A percentile compares a stretch with the other conserved stretches of the same genome.
Conservation (phyloP, 2,329 filamentous ascomycete genomes). For the Fusarium succisae region DNA sequence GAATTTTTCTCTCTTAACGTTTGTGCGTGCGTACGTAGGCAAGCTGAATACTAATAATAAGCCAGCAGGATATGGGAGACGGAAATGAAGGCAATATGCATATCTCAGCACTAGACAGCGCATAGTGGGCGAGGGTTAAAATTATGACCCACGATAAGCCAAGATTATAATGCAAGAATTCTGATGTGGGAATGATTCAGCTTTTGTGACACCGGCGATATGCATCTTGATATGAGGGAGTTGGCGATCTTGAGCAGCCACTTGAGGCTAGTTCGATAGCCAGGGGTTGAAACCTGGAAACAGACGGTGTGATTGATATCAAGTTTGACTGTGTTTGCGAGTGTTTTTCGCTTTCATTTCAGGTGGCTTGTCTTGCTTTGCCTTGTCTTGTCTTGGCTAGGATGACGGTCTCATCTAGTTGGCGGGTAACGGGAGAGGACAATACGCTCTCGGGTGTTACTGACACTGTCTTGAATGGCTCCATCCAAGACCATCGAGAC, state of each 20-base stretch:
- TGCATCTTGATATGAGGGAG: slow-evolving; percentile 31
- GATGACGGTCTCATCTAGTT: not conserved
- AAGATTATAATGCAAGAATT: slow-evolving; percentile 18
- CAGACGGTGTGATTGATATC: slow-evolving; percentile 24
- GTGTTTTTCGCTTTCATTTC: slow-evolving; percentile 16
- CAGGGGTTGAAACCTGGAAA: slow-evolving; percentile 15
- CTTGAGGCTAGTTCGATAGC: not conserved
- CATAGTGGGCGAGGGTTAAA: slow-evolving; percentile 3
- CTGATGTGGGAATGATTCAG: slow-evolving; percentile 13
- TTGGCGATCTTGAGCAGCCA: slow-evolving; percentile 31
- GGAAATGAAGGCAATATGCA: slow-evolving; percentile 12
- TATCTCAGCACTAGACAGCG: slow-evolving; percentile 23
- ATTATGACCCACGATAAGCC: slow-evolving; percentile 29
- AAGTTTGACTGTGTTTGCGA: slow-evolving; percentile 24
- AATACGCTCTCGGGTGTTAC: slow-evolving; percentile 16
- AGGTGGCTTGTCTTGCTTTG: slow-evolving; percentile 5
- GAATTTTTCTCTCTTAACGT: not conserved
- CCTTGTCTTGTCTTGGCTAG: not conserved
- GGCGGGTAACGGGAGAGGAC: not conserved
- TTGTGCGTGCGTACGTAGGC: slow-evolving; percentile 12
- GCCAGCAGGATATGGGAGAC: not conserved
- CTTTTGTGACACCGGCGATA: slow-evolving; percentile 12
- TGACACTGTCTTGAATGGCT: slow-evolving; percentile 15
- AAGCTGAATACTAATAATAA: slow-evolving; percentile 9
- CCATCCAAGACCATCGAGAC: not conserved